Conservation (phyloP, 75 land plant species). For the Adiantum capillusveneris region DNA sequence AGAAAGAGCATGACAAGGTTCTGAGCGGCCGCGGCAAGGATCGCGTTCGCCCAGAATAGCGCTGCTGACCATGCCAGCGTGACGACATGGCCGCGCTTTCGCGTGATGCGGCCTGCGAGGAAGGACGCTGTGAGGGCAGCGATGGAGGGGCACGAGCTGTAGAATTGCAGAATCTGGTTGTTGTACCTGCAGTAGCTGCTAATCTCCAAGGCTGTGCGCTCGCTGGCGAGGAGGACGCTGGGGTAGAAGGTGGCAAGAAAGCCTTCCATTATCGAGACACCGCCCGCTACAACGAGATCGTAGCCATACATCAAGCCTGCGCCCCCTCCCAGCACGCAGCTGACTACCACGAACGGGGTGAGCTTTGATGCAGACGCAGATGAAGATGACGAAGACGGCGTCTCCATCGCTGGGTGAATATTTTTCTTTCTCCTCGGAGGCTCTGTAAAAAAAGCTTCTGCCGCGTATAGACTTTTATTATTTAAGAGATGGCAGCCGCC, state of each 20-base stretch:
- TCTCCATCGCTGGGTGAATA: too few relatives aligned
- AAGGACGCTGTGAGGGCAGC: slow-evolving; percentile 4
- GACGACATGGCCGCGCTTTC: not conserved
- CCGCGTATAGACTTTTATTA: too few relatives aligned
- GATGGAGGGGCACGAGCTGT: slow-evolving; percentile 1
- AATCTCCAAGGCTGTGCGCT: not conserved
- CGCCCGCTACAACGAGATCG: slow-evolving; percentile 3
- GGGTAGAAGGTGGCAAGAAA: slow-evolving; percentile 6
- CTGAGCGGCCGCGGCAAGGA: slow-evolving; percentile 1
- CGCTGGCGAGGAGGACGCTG: not conserved
- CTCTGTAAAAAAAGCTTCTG: too few relatives aligned
- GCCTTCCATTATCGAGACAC: slow-evolving; percentile 3
- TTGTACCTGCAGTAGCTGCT: slow-evolving; percentile 10
- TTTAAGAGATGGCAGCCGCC: too few relatives aligned
- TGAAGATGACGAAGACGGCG: too few relatives aligned
- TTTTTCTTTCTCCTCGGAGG: too few relatives aligned
- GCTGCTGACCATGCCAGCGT: not conserved
- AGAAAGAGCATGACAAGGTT: slow-evolving; percentile 8
- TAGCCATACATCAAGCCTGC: too few relatives aligned
- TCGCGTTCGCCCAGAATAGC: not conserved
- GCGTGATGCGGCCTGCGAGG: not conserved
- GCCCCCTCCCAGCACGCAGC: too few relatives aligned
- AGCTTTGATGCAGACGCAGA: too few relatives aligned
- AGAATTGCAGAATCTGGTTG: slow-evolving; percentile 2
- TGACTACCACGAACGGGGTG: too few relatives aligned